Percentiles rank a stretch among this genome's conserved stretches.
Evolutionary conservation across 495 filamentous ascomycete species (phyloP).

Genomic region (Lasiosphaeris hirsuta): DNA sequence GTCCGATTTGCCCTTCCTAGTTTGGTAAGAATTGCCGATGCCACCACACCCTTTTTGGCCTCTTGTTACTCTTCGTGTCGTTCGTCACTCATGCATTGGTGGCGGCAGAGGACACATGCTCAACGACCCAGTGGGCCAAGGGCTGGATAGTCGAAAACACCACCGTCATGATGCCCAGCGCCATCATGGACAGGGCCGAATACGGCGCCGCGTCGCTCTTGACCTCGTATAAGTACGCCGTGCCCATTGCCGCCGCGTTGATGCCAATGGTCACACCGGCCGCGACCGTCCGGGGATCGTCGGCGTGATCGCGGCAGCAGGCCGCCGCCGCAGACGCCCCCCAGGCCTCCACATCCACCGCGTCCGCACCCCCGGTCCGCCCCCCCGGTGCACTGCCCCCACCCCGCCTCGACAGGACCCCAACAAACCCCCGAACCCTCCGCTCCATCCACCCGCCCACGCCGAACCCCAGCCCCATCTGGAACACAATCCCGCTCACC

Average conservation of each 20-base stretch:
- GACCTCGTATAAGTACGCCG: slow-evolving; percentile 44
- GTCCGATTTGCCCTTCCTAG: not conserved
- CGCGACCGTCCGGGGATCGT: slow-evolving; percentile 34
- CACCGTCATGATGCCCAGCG: slow-evolving; percentile 47
- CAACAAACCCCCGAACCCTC: slow-evolving; percentile 4
- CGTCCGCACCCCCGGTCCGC: not conserved
- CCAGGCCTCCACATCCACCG: slow-evolving; percentile 2
- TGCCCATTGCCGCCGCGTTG: slow-evolving; percentile 51
- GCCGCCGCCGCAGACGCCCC: not conserved
- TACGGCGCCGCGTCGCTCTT: slow-evolving; percentile 46
- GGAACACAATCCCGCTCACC: slow-evolving; percentile 43
- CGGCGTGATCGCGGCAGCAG: slow-evolving; percentile 3
- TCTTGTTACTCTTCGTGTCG: not conserved
- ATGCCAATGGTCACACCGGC: slow-evolving; percentile 46
- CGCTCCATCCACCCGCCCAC: slow-evolving; percentile 36
- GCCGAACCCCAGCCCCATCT: slow-evolving; percentile 37
- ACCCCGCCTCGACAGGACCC: not conserved
- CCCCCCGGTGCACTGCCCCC: too few relatives aligned
- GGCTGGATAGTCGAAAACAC: slow-evolving; percentile 38
- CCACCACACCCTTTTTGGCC: not conserved
- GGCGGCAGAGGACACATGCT: slow-evolving; percentile 8
- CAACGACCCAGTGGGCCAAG: slow-evolving; percentile 24
- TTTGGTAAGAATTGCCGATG: not conserved
- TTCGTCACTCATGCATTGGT: not conserved
- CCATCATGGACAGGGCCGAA: slow-evolving; percentile 47